Base-by-base conservation (phyloP, 31 red algal genomes). In the Odonthalia washingtoniensis region DNA sequence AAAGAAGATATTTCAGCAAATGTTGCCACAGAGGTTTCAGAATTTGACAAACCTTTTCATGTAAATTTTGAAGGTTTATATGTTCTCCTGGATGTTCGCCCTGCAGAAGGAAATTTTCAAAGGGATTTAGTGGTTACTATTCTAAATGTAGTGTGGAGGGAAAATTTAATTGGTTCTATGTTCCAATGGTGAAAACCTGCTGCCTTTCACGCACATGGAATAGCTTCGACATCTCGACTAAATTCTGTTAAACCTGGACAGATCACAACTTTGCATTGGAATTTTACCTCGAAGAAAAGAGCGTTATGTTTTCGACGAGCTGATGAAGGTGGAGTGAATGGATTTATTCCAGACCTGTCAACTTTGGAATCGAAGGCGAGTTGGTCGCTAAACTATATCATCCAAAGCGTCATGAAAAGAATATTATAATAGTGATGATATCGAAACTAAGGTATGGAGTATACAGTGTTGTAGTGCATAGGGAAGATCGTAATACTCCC, bases 361-460 rank as follows among this genome's bases (percentile, higher is more conserved):
- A 57, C 30, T 78, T 93, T 14, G 89, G 89, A 63, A 74, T 92
- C 2, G 82, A 94, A 80, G 97, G 97, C n/a, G 96, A 98, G 75
- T 91, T 96, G 34, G 84, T 92, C n/a, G 89, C 94, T 74, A 99
- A 99, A 67, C 95, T 99, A 95, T 99, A 97, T 74, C 70, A 89
- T 27, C 98, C 98, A 24, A 97, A 95, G 46, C 77, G 89, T 26
- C 92, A 96, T 74, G 93, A 96, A 69, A 95, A 99, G 81, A 97
- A 99, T 78, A 99, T 99, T 64, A 93, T 95, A 17, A 53, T 90
- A 31, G 87, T 95, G 32, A 77, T 84, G 35, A 86, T 94, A 35
- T 91, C 91, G 30, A 80, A 90, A 57, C 75, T 94, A 3, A 74
- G 83, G 3, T 82, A 80, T 76, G 95, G 98, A 31, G 91, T 95